These are phyloP conservation scores for Arabidopsis arenosa DNA, from an alignment of 345 rosid genomes.

Conservation along the genomic window DNA sequence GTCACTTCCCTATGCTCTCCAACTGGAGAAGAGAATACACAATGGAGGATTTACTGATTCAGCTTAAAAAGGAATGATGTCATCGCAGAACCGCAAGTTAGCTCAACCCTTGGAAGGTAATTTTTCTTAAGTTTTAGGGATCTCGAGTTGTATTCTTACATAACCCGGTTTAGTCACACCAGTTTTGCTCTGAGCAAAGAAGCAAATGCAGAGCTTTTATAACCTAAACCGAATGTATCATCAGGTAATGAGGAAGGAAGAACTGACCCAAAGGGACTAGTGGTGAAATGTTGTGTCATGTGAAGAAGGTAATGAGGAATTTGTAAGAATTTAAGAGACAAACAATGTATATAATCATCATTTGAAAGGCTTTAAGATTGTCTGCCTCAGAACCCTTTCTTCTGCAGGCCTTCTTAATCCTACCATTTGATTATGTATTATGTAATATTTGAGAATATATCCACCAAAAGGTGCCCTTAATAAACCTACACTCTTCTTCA, in stretches of 20 bases:
- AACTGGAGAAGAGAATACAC: conserved; percentile 76
- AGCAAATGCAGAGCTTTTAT: not conserved
- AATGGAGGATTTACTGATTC: conserved; percentile 71
- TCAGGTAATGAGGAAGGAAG: conserved; percentile 89
- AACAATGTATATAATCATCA: conserved; percentile 32
- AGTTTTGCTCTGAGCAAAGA: not conserved
- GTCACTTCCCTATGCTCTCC: conserved; percentile 66
- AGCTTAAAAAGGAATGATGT: conserved; percentile 76
- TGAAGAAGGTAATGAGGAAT: conserved; percentile 40
- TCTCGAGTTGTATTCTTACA: not conserved
- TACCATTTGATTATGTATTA: conserved; percentile 19
- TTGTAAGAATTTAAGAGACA: conserved; percentile 27
- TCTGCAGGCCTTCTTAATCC: conserved; percentile 13
- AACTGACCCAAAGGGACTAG: conserved; percentile 78
- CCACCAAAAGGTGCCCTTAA: conserved; percentile 17
- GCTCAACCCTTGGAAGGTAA: conserved; percentile 74
- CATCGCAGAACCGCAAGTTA: conserved; percentile 71
- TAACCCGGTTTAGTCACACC: not conserved
- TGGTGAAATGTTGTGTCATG: conserved; percentile 75
- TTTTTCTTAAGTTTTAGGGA: not conserved
- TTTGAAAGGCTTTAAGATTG: conserved; percentile 16
- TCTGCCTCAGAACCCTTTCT: not conserved
- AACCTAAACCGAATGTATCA: not conserved
- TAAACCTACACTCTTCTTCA: not conserved
- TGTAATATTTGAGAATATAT: conserved; percentile 36